Percentiles rank a stretch among this genome's conserved stretches.
phyloP scores from a whole-genome alignment of 2,329 filamentous ascomycete species.

The Paecilomyces niveus region DNA sequence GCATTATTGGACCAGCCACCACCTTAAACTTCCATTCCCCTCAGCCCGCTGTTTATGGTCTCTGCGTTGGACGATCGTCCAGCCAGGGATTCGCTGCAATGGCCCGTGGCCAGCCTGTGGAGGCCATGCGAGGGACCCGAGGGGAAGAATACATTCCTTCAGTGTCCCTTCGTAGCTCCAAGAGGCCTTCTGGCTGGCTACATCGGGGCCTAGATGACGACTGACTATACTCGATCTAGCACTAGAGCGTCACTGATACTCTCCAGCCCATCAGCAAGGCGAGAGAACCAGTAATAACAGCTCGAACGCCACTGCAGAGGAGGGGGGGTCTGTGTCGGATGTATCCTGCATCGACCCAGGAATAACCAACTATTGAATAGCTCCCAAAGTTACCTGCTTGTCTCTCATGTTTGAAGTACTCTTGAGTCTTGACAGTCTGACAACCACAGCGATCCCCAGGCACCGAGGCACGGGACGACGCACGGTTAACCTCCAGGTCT shows the following conservation, averaged over 20 bases:
- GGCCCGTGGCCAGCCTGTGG: neutral
- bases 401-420: neutral
- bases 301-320: neutral
- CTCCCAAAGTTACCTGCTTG: neutral
- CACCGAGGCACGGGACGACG: neutral
- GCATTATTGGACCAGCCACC: slow-evolving; percentile 12
- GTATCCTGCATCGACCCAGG: neutral
- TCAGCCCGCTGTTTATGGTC: neutral
- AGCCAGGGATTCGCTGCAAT: neutral
- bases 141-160: neutral
- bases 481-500: neutral
- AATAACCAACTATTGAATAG: neutral
- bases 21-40: neutral
- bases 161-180: neutral
- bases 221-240: neutral
- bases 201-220: neutral
- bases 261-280: neutral
- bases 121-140: neutral
- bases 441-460: neutral
- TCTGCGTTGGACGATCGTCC: slow-evolving; percentile 1
- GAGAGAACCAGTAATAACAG: neutral
- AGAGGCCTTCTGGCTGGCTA: neutral
- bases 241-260: neutral
- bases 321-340: neutral
- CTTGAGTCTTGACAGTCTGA: too few relatives aligned